Base-by-base conservation (phyloP, 140 eudicot genomes). In the Ambrosia hybrid region DNA sequence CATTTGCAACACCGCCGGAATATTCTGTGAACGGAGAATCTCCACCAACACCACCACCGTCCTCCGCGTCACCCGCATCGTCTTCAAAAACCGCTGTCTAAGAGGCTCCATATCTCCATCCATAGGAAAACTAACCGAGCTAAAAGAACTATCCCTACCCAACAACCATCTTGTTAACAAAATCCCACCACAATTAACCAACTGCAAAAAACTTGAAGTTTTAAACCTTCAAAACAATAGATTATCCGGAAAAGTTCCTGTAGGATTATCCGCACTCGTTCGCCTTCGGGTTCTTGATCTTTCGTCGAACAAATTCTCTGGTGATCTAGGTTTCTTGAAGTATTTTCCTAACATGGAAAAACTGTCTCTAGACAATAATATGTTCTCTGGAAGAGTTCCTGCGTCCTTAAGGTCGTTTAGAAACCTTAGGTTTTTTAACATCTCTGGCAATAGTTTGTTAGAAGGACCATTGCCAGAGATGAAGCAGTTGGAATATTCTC, bases 281-380 rank as follows among this genome's bases (percentile, higher is more conserved):
- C 67, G 67, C 10, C 48, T 61, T 2, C 48, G 67, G 3, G 30
- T 59, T 1, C 15, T 59, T 4, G 65, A 59, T 33, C n/a, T 59
- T 0, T 59, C 65, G 15, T 26, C 43, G 7, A 59, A 59, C 11
- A 30, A 59, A 10, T 33, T 59, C n/a, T 72, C 85, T 0, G 89
- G 91, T 15, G 68, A 79, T 10, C 60, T 88, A 65, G 70, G 63
- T 16, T 88, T 88, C 86, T 48, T 88, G 76, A 85, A 72, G 59
- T 16, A 85, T 72, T 83, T 83, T 61, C 89, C 89, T 26, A 86
- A 83, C 79, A 65, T 88, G 63, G 89, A 88, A 37, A 70, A 67
- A 33, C 84, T 88, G 36, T 69, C 77, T 15, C 83, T 85, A 4
- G 79, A 84, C 52, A 83, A 88, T 70, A 85, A 88, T 67, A 74